Evolutionary conservation across 2,329 filamentous ascomycete genomes (phyloP), one percentile per base, ranked within the genome.

Genomic region (Neopestalotiopsis sp.): DNA sequence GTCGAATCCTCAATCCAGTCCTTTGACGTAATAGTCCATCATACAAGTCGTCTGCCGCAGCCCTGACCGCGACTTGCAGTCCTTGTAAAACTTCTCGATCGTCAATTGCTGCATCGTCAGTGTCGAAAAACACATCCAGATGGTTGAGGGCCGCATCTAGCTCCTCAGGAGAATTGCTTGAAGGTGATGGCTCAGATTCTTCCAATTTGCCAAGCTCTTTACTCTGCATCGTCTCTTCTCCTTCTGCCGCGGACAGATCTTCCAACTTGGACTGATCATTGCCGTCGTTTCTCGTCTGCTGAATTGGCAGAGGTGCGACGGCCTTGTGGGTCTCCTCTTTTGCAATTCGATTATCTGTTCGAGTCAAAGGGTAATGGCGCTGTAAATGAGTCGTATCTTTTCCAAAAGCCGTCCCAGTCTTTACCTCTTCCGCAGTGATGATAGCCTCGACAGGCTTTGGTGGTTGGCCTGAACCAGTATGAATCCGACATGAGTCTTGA

Each of bases 71-170:
- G 52, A 89, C 83, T 69, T 86, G 85, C 12, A 90, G 77, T 0
- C 88, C 88, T 65, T 83, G 81, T 63, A 89, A 81, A 3, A 90
- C 84, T 73, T 88, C 85, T 60, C 82, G 80, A 73, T 89, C 84
- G 30, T 77, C 77, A 38, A 88, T 83, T 45, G 80, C 74, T 13
- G 72, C 72, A 67, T 84, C 81, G 7, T 81, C 78, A n/a, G 78
- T 72, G 34, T 80, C 79, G 20, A 78, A 74, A 70, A 77, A 75
- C 30, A 73, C 71, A 58, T 78, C 75, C 34, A 77, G 63, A 63
- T 78, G 74, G 45, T 62, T 63, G 4, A 71, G 68, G 7, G 42
- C 49, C 20, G 24, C 30, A 20, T 67, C 13, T 12, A 67, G 52
- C 20, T 59, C 56, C 13, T 34, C 30, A 17, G n/a, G 61, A 49